Evolutionary conservation across 2,329 filamentous ascomycete genomes (phyloP).

Genomic region (Fusarium sp.): DNA sequence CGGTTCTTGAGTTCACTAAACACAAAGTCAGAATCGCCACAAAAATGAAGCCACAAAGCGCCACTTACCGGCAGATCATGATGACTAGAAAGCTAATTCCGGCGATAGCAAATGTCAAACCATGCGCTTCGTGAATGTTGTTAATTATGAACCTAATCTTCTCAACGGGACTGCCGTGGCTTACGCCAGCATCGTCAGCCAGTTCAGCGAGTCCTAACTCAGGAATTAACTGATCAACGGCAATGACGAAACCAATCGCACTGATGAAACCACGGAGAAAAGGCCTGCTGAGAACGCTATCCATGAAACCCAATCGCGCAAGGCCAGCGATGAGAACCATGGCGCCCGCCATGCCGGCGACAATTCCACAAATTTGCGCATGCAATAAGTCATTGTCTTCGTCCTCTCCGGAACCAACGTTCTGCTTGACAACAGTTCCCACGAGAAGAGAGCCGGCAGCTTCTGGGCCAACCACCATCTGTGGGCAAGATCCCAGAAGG

Average conservation of each 20-base stretch:
- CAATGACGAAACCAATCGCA: slow-evolving; percentile 95
- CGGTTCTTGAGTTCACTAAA: slow-evolving; percentile 81
- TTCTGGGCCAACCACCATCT: slow-evolving; percentile 95
- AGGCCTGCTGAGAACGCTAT: slow-evolving; percentile 91
- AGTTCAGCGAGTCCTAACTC: slow-evolving; percentile 81
- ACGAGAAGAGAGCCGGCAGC: slow-evolving; percentile 92
- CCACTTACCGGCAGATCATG: slow-evolving; percentile 82
- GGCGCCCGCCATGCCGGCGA: slow-evolving; percentile 87
- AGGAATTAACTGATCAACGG: slow-evolving; percentile 93
- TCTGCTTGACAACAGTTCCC: slow-evolving; percentile 84
- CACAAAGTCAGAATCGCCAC: slow-evolving; percentile 4
- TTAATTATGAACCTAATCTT: slow-evolving; percentile 84
- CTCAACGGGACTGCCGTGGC: slow-evolving; percentile 86
- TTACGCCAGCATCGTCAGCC: slow-evolving; percentile 73
- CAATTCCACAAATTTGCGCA: slow-evolving; percentile 86
- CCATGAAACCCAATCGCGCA: slow-evolving; percentile 88
- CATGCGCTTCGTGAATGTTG: slow-evolving; percentile 75
- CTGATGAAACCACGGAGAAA: slow-evolving; percentile 97
- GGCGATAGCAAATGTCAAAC: slow-evolving; percentile 80
- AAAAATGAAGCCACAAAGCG: not conserved
- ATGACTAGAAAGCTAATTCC: slow-evolving; percentile 86
- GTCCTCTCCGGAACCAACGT: slow-evolving; percentile 74
- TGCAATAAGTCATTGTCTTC: slow-evolving; percentile 75
- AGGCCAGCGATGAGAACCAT: slow-evolving; percentile 90
- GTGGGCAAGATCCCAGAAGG: slow-evolving; percentile 88